Percentiles rank a stretch among this genome's conserved stretches.
phyloP scores from a whole-genome alignment of 805 yeast species.

The Nakazawaea holstii region DNA sequence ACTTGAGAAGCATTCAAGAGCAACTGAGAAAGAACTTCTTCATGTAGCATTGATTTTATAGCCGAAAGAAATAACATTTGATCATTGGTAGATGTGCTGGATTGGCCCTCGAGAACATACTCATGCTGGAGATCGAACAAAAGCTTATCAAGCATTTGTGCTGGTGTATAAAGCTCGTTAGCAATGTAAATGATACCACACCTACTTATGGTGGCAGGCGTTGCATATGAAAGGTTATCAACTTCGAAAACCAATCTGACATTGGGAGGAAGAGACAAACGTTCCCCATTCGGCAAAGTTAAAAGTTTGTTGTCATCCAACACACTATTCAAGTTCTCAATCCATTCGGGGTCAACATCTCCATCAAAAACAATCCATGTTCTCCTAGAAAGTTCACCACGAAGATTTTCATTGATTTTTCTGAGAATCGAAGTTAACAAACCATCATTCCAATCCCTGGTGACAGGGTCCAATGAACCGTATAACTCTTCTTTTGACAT shows the following conservation, averaged over 20 bases:
- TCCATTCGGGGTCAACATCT: slow-evolving; percentile 92
- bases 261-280: slow-evolving; percentile 60
- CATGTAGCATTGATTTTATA: background rate
- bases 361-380: slow-evolving; percentile 89
- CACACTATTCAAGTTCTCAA: slow-evolving; percentile 84
- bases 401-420: slow-evolving; percentile 42
- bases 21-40: slow-evolving; percentile 15
- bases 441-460: slow-evolving; percentile 94
- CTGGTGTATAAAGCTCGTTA: slow-evolving; percentile 12
- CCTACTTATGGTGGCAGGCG: slow-evolving; percentile 89
- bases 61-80: background rate
- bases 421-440: slow-evolving; percentile 66
- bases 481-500: slow-evolving; percentile 58
- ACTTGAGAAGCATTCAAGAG: slow-evolving; percentile 22
- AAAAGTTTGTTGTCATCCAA: slow-evolving; percentile 80
- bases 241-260: slow-evolving; percentile 74
- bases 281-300: slow-evolving; percentile 87
- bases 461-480: slow-evolving; percentile 67
- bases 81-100: background rate
- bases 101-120: background rate
- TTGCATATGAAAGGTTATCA: slow-evolving; percentile 56
- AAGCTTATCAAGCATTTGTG: slow-evolving; percentile 11
- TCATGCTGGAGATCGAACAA: slow-evolving; percentile 13
- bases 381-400: slow-evolving; percentile 51
- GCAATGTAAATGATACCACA: slow-evolving; percentile 86